These are phyloP conservation scores for Aspergillus avenaceus DNA, from an alignment of 495 filamentous ascomycete species.

Conservation along the genomic window DNA sequence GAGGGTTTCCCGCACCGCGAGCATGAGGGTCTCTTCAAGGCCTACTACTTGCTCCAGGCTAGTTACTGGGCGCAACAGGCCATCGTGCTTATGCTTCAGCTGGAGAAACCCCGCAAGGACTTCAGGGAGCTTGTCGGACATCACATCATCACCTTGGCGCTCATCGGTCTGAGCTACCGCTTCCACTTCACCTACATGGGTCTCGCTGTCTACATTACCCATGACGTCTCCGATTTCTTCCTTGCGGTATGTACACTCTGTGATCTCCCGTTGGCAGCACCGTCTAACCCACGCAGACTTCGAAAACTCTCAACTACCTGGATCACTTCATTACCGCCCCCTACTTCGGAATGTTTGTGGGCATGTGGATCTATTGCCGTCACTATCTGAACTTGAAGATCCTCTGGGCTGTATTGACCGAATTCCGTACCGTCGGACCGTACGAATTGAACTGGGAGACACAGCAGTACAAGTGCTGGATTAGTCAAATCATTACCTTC, in stretches of 20 bases:
- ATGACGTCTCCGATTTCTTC: slow-evolving; percentile 96
- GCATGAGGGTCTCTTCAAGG: slow-evolving; percentile 86
- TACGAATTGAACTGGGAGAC: slow-evolving; percentile 84
- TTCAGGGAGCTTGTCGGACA: slow-evolving; percentile 93
- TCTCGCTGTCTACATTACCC: slow-evolving; percentile 93
- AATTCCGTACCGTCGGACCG: slow-evolving; percentile 85
- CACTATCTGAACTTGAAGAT: slow-evolving; percentile 90
- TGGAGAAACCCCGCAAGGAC: slow-evolving; percentile 95
- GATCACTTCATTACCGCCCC: slow-evolving; percentile 70
- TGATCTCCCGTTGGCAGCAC: neutral
- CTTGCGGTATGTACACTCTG: slow-evolving; percentile 65
- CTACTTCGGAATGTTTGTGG: slow-evolving; percentile 82
- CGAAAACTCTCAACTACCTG: slow-evolving; percentile 91
- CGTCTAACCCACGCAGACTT: slow-evolving; percentile 54
- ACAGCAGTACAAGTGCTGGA: slow-evolving; percentile 75
- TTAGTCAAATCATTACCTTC: slow-evolving; percentile 72
- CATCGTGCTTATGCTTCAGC: slow-evolving; percentile 79
- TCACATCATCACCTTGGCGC: slow-evolving; percentile 85
- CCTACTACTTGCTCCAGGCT: slow-evolving; percentile 93
- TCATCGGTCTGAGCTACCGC: slow-evolving; percentile 87
- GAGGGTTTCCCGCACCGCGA: slow-evolving; percentile 84
- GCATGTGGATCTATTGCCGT: slow-evolving; percentile 85
- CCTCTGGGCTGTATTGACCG: slow-evolving; percentile 76
- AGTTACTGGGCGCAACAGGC: slow-evolving; percentile 96
- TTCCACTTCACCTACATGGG: slow-evolving; percentile 99